Conservation (phyloP, 768 basidiomycete species). For the Hortiboletus flavorubellus region DNA sequence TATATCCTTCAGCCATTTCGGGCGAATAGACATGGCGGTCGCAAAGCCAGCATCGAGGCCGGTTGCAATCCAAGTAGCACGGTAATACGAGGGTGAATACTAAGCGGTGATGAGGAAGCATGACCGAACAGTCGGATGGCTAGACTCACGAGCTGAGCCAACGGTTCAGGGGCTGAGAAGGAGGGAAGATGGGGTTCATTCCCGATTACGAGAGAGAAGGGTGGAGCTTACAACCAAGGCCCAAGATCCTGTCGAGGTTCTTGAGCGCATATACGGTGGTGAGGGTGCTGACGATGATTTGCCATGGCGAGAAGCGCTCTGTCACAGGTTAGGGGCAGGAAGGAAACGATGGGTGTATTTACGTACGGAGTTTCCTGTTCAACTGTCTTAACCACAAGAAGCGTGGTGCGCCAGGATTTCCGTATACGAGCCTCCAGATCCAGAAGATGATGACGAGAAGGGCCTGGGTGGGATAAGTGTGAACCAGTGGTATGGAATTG, state of each 20-base stretch:
- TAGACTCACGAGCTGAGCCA: conserved; percentile 73
- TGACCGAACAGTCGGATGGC: neutral
- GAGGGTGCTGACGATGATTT: conserved; percentile 82
- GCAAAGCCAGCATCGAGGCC: conserved; percentile 98
- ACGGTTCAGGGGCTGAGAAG: conserved; percentile 81
- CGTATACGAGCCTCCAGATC: conserved; percentile 74
- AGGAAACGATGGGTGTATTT: neutral
- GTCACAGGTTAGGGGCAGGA: neutral
- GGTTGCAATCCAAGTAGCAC: conserved; percentile 92
- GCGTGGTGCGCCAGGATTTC: conserved; percentile 61
- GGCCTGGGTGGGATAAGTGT: conserved; percentile 48
- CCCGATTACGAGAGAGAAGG: neutral
- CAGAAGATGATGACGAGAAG: conserved; percentile 91
- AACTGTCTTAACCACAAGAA: conserved; percentile 58
- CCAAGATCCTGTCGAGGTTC: conserved; percentile 83
- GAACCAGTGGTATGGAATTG: neutral
- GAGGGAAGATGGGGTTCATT: neutral
- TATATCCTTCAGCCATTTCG: conserved; percentile 88
- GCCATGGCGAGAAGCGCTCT: conserved; percentile 95
- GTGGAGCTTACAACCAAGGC: conserved; percentile 58
- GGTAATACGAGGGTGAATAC: conserved; percentile 93
- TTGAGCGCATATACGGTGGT: conserved; percentile 80
- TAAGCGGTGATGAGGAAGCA: conserved; percentile 28
- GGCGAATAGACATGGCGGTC: conserved; percentile 88
- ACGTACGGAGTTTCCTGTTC: conserved; percentile 61